Base-by-base conservation (phyloP, 768 basidiomycete genomes). In the Hericium rajendrae region DNA sequence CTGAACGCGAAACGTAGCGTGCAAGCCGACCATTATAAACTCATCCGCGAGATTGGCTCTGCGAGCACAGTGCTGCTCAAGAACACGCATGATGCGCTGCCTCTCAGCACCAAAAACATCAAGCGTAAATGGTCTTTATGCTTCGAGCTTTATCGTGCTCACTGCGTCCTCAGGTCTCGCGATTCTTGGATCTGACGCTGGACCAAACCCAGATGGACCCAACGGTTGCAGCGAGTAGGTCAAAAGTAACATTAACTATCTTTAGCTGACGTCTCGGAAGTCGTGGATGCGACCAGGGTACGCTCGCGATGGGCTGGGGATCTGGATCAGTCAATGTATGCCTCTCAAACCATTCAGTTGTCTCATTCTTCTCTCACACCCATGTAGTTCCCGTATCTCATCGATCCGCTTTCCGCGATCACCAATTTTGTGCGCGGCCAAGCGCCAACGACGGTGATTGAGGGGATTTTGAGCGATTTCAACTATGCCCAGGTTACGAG, bases 291-390 rank as follows among this genome's bases (percentile, higher is more conserved):
- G 67, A 67, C 41, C 70, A 74, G 52, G 91, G 91, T 10, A 76
- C 87, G 16, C 76, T 97, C 20, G 91, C 91, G 8, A 86, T 93
- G 85, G 92, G 92, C 13, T 97, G 94, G 94, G 94, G 91, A 39
- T 88, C 85, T 52, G 91, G 91, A 71, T 61, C 6, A 40, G 60
- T 40, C 9, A 12, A 6, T 18, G 55, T 41, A 46, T 3, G 1
- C 39, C 13, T 76, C 48, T 8, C 4, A 2, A 37, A 37, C 10
- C 6, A 11, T 20, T 6, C 16, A 10, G 2, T 26, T 38, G 22
- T 38, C 18, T 46, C 20, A 51, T 15, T n/a, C 61, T 46, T 64
- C 58, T 22, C 79, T 81, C 5, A 90, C 8, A 43, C 41, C 6
- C 18, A 15, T 18, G 12, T 43, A 83, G 62, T 85, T 89, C 73